Conservation (phyloP, 73 alveolate species). For the Tetrahymena borealis region DNA sequence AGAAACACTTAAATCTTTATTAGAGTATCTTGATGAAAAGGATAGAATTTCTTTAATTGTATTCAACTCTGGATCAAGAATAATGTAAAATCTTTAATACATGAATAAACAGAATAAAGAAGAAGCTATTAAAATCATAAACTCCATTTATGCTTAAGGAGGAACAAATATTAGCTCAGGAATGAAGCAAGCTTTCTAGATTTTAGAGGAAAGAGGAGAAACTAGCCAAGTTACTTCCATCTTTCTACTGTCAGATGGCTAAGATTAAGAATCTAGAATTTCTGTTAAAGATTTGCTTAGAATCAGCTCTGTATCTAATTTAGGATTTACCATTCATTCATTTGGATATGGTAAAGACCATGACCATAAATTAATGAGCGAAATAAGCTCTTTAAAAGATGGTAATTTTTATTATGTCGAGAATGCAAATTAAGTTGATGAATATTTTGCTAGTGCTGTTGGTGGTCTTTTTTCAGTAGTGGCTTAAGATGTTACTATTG, state of each 20-base stretch:
- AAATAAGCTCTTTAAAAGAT: background rate
- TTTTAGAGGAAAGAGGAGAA: background rate
- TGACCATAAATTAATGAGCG: background rate
- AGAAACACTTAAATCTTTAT: background rate
- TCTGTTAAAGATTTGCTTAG: too few relatives aligned
- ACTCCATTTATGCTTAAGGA: too few relatives aligned
- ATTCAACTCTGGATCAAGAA: background rate
- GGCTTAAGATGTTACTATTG: background rate
- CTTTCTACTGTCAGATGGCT: background rate
- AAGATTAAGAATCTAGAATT: too few relatives aligned
- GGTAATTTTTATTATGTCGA: background rate
- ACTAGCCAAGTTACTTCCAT: background rate
- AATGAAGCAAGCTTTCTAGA: background rate
- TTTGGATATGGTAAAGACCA: background rate
- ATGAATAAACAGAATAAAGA: too few relatives aligned
- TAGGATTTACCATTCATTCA: background rate
- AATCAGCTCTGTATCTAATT: too few relatives aligned
- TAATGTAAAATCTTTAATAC: too few relatives aligned
- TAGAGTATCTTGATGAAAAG: background rate
- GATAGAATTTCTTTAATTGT: background rate
- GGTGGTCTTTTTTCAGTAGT: background rate
- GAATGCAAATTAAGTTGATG: background rate
- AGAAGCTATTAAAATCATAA: too few relatives aligned
- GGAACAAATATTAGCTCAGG: background rate
- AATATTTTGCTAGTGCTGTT: background rate